These are phyloP conservation scores for Centella asiatica DNA, from an alignment of 129 eudicot genomes.

Conservation along the genomic window DNA sequence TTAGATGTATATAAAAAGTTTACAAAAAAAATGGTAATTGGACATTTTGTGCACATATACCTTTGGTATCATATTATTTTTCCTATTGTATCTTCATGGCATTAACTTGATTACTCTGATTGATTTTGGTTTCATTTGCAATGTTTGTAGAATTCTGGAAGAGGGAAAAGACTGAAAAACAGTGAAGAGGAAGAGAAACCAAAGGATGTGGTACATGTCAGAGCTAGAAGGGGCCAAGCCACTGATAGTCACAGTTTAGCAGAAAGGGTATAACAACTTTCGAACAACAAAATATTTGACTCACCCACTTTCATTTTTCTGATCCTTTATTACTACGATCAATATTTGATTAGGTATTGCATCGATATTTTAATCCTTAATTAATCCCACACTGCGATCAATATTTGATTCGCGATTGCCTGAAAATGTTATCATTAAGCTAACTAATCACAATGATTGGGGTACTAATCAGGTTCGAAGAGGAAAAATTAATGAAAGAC, in stretches of 20 bases:
- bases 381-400: not conserved
- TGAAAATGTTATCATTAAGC: not conserved
- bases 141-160: slow-evolving; percentile 38
- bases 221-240: slow-evolving; percentile 97
- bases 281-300: not conserved
- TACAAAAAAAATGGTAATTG: too few species aligned
- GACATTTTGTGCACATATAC: too few species aligned
- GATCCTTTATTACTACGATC: too few species aligned
- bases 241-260: slow-evolving; percentile 97
- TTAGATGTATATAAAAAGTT: too few species aligned
- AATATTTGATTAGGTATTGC: not conserved
- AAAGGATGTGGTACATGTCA: slow-evolving; percentile 80
- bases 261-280: slow-evolving; percentile 50
- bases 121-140: not conserved
- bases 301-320: not conserved
- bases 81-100: not conserved
- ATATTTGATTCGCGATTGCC: too few species aligned
- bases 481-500: slow-evolving; percentile 82
- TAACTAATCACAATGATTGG: not conserved
- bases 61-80: not conserved
- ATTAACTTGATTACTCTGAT: not conserved
- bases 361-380: not conserved
- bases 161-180: slow-evolving; percentile 47
- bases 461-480: slow-evolving; percentile 51
- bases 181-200: slow-evolving; percentile 39